phyloP scores from a whole-genome alignment of 2,329 filamentous ascomycete species.

The Aureobasidium mangrovei region DNA sequence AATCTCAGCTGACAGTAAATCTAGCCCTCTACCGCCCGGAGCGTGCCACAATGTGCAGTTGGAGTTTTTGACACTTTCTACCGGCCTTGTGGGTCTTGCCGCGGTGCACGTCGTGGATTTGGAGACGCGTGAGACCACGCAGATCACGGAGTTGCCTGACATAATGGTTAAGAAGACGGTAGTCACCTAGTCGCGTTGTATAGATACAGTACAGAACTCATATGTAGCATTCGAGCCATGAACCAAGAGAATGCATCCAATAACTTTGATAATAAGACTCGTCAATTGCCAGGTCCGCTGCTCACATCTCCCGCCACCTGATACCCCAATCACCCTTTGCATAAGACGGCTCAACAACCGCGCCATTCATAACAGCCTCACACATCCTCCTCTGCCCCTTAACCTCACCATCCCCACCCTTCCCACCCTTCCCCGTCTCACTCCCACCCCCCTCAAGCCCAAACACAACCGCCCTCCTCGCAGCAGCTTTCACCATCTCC shows the following conservation, averaged over 20 bases:
- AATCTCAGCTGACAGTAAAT: conserved; percentile 1
- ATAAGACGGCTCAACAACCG: conserved; percentile 51
- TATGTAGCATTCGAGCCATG: too few species aligned
- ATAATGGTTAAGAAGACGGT: background rate
- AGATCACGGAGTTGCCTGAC: conserved; percentile 12
- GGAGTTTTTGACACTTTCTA: conserved; percentile 58
- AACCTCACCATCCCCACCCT: conserved; percentile 18
- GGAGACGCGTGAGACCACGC: conserved; percentile 34
- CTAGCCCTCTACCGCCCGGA: conserved; percentile 55
- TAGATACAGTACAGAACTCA: background rate
- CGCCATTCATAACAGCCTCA: conserved; percentile 51
- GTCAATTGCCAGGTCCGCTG: too few species aligned
- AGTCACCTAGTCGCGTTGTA: background rate
- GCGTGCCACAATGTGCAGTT: conserved; percentile 66
- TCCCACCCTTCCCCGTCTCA: conserved; percentile 16
- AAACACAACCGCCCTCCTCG: conserved; percentile 51
- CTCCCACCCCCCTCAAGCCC: conserved; percentile 32
- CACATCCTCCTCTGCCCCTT: conserved; percentile 36
- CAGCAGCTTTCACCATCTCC: conserved; percentile 55
- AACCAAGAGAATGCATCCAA: too few species aligned
- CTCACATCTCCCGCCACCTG: conserved; percentile 43
- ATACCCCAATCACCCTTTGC: conserved; percentile 54
- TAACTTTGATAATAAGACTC: too few species aligned
- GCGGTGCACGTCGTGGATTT: conserved; percentile 64
- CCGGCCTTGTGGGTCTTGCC: conserved; percentile 59